Evolutionary conservation across 345 rosid species (phyloP), one percentile per base, ranked within the genome.

Genomic region (Tarenaya hassleriana): DNA sequence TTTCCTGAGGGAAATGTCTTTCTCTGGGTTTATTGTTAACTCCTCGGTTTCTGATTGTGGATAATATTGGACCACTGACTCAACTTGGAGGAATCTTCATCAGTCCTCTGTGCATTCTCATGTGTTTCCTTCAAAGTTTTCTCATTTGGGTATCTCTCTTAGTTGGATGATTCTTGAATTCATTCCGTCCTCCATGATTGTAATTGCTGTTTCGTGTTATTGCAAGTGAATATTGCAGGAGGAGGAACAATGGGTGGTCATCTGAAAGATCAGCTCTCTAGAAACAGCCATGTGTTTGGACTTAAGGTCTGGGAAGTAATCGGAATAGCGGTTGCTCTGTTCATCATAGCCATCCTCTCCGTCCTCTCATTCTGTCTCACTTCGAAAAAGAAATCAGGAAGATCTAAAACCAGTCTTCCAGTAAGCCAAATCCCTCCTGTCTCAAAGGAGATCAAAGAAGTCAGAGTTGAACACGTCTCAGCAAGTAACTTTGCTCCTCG

Each of bases 271-370:
- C 82, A 81, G 55, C 61, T 91, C 56, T 91, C 95, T 41, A 72
- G 70, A 70, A 75, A 81, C 57, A 81, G 85, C 7, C 75, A 65
- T 61, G 55, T 92, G 50, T 72, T 88, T 51, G 77, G 81, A 52
- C 84, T 92, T 34, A 75, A 88, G 72, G 86, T 78, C 33, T 92
- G 98, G 98, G 86, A 83, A 69, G 77, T 85, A 32, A 75, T 83
- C 56, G 89, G 95, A 41, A 79, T 92, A 60, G 75, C 66, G 13
- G 88, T 92, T 27, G 84, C 74, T 40, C 61, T 88, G 16, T 81
- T 88, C 57, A 85, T 88, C 56, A 63, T 88, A 24, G 56, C 75
- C 3, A 83, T 92, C 50, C 94, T 92, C 61, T 76, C 83, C 0
- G 61, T 81, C 38, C 64, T 92, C 63, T 83, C 96, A 0, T 77